Evolutionary conservation across 2,329 filamentous ascomycete genomes (phyloP).

Genomic region (Fusarium metavorans): DNA sequence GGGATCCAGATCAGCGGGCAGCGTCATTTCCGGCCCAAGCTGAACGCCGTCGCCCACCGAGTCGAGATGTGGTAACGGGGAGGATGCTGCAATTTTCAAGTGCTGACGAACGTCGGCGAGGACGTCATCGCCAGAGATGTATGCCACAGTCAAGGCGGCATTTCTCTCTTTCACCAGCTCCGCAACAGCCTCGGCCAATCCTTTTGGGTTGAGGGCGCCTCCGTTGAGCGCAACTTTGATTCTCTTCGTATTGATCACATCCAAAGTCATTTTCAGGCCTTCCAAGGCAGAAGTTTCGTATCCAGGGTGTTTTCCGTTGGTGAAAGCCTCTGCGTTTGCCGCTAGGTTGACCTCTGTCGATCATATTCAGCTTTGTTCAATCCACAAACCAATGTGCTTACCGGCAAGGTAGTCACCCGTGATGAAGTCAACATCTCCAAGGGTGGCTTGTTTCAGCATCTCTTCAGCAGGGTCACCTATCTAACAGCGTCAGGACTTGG

Average conservation of each 20-base stretch:
- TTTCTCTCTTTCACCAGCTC: constrained; percentile 40
- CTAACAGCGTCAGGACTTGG: not conserved
- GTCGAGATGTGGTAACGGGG: constrained; percentile 22
- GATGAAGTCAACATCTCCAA: constrained; percentile 59
- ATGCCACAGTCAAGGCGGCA: constrained; percentile 51
- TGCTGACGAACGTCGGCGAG: constrained; percentile 29
- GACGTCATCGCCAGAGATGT: constrained; percentile 54
- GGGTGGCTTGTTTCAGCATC: constrained; percentile 47
- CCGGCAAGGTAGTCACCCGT: constrained; percentile 65
- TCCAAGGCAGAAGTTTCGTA: constrained; percentile 39
- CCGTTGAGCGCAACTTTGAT: constrained; percentile 70
- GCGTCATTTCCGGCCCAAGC: constrained; percentile 19
- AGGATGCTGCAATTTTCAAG: not conserved
- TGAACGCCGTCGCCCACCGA: constrained; percentile 18
- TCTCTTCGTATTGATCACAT: constrained; percentile 55
- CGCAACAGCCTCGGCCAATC: constrained; percentile 55
- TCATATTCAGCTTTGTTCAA: not conserved
- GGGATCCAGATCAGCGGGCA: not conserved
- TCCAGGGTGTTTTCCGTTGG: constrained; percentile 24
- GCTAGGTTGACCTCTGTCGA: constrained; percentile 45
- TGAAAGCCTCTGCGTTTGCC: constrained; percentile 29
- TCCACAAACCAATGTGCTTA: constrained; percentile 26
- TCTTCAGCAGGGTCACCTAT: constrained; percentile 24
- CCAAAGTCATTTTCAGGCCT: constrained; percentile 41
- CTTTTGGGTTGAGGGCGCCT: constrained; percentile 66